phyloP scores from a whole-genome alignment of 306 rosid genomes.

The Acmispon strigosus region DNA sequence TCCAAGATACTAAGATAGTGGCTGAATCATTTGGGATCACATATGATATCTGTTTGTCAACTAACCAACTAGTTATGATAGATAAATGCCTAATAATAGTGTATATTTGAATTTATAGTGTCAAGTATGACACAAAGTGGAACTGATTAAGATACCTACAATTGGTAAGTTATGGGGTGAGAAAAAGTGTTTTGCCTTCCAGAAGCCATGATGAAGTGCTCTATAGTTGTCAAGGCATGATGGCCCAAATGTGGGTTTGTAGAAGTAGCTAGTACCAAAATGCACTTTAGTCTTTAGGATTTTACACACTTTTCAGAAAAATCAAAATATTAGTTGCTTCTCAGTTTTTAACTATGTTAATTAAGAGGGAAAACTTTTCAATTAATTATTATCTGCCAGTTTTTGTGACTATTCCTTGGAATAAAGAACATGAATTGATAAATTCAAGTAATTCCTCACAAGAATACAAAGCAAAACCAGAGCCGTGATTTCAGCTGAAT shows the following conservation, averaged over 20 bases:
- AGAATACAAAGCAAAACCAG: neutral
- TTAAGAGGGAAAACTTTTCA: neutral
- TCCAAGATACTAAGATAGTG: neutral
- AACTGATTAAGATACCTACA: neutral
- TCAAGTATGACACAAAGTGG: neutral
- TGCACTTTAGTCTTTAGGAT: neutral
- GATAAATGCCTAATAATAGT: neutral
- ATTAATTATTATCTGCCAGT: neutral
- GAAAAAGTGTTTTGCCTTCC: neutral
- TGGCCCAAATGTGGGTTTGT: slow-evolving; percentile 5
- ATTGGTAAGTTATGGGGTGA: neutral
- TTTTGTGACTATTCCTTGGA: neutral
- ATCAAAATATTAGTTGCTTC: neutral
- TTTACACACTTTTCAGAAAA: neutral
- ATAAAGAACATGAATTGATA: neutral
- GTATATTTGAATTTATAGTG: neutral
- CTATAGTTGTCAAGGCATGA: neutral
- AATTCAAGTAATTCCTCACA: neutral
- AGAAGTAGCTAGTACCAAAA: neutral
- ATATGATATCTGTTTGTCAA: neutral
- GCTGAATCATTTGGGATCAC: slow-evolving; percentile 5
- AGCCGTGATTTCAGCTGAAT: slow-evolving; percentile 21
- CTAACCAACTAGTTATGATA: neutral
- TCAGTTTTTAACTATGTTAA: neutral
- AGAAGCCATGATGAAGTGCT: neutral